Base-by-base conservation (phyloP, 108 stramenopile species). In the Nitzschia inconspicua region DNA sequence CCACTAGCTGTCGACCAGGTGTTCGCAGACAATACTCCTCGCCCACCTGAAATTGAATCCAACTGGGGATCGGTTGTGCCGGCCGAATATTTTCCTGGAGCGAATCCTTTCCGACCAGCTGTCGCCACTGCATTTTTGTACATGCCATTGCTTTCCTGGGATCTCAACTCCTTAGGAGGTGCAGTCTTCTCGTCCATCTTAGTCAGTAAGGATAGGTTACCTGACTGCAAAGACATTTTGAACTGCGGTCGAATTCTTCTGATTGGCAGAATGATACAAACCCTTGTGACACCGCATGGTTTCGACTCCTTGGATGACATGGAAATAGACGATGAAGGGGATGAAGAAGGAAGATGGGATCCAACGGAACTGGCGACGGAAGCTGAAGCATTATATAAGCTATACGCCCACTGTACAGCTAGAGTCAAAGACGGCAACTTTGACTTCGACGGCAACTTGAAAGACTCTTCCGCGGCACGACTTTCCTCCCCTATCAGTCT, bases 111-210 rank as follows among this genome's bases (percentile, higher is more conserved):
- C 61, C 84, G 92, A 48, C 92, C 88, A 19, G 87, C 77, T 19
- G 76, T 90, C 2, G 90, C 89, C 14, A 73, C 63, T 29, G 82
- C 85, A 3, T 95, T 84, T 57, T 68, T 89, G n/a, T 89, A 88
- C 51, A 69, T 77, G 14, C 93, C 93, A 37, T 34, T 91, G 11
- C 73, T 95, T 20, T 76, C 86, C n/a, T 95, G 93, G 93, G 93
- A 95, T 60, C 63, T 95, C 44, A 88, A 74, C 55, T 86, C 78
- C 6, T 72, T 88, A 8, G 73, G 88, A 26, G 93, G 89, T 16
- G 89, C 88, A 6, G 39, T 91, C 10, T 86, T 95, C 64, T 91
- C 93, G 1, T 59, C 82, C 8, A 55, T 88, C 1, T 68, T 91
- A 32, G 65, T 72, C 3, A 74, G 79, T 54, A 34, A 63, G 18